These are phyloP conservation scores for Aegilops bicornis DNA, from an alignment of 176 grass and related monocot species.

Conservation along the genomic window DNA sequence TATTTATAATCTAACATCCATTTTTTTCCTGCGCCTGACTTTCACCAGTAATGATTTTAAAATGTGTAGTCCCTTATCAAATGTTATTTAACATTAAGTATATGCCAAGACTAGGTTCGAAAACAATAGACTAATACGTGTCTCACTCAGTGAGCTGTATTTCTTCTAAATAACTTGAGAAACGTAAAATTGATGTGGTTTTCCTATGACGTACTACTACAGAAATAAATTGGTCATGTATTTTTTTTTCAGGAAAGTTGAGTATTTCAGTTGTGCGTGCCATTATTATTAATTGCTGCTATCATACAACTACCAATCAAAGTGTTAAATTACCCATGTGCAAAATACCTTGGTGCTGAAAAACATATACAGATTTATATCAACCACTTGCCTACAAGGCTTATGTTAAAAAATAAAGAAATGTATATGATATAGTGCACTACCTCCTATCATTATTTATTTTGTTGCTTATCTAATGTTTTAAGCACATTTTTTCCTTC, in stretches of 20 bases:
- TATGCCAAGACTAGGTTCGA: not conserved
- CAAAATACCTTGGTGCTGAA: not conserved
- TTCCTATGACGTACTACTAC: not conserved
- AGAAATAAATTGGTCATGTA: not conserved
- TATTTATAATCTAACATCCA: not conserved
- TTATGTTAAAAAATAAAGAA: not conserved
- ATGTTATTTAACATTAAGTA: not conserved
- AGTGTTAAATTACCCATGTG: not conserved
- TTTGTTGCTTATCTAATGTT: not conserved
- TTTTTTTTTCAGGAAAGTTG: not conserved
- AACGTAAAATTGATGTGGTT: not conserved
- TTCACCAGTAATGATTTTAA: not conserved
- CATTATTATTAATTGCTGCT: constrained; percentile 13
- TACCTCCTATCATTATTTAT: not conserved
- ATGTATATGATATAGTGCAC: not conserved
- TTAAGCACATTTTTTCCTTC: not conserved
- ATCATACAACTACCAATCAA: constrained; percentile 5
- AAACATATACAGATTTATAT: constrained; percentile 1
- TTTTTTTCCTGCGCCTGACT: not conserved
- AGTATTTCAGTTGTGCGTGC: not conserved
- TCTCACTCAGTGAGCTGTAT: not conserved
- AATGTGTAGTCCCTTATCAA: not conserved
- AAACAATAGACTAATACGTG: not conserved
- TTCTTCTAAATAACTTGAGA: constrained; percentile 14
- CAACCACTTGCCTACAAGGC: not conserved